Conservation (phyloP, 306 rosid species). For the Biancaea sappan region DNA sequence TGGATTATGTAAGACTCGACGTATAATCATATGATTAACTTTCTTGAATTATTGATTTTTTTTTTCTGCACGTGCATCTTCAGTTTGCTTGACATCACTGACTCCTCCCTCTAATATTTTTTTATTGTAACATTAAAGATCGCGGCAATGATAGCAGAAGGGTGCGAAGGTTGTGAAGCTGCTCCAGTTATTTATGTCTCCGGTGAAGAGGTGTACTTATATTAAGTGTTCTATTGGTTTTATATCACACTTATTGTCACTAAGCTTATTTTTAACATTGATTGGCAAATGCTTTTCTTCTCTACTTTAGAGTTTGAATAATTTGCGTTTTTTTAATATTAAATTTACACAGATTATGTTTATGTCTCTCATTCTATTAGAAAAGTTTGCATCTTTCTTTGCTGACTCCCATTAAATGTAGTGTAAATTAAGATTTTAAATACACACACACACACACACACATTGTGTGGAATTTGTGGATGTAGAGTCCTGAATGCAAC, state of each 20-base stretch:
- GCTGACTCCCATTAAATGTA: no score
- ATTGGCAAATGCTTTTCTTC: not conserved
- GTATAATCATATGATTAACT: no score
- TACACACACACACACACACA: no score
- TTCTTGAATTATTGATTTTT: no score
- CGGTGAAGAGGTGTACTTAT: slow-evolving; percentile 89
- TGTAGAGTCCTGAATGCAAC: slow-evolving; percentile 7
- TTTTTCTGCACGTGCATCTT: not conserved
- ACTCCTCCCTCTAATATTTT: slow-evolving; percentile 2
- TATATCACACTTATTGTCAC: not conserved
- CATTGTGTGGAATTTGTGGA: not conserved
- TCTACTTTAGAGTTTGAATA: not conserved
- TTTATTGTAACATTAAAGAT: slow-evolving; percentile 47
- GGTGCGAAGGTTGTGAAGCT: slow-evolving; percentile 40
- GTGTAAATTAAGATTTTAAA: not conserved
- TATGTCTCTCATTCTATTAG: slow-evolving; percentile 11
- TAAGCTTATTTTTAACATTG: slow-evolving; percentile 13
- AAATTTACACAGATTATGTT: not conserved
- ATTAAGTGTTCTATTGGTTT: slow-evolving; percentile 26
- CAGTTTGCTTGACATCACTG: not conserved
- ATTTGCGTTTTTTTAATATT: not conserved
- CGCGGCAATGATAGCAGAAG: slow-evolving; percentile 75
- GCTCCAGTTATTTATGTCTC: slow-evolving; percentile 81
- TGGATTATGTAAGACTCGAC: slow-evolving; percentile 19
- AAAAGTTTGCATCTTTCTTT: no score